phyloP scores from a whole-genome alignment of 2,329 filamentous ascomycete genomes.

The Monilinia fructigena region DNA sequence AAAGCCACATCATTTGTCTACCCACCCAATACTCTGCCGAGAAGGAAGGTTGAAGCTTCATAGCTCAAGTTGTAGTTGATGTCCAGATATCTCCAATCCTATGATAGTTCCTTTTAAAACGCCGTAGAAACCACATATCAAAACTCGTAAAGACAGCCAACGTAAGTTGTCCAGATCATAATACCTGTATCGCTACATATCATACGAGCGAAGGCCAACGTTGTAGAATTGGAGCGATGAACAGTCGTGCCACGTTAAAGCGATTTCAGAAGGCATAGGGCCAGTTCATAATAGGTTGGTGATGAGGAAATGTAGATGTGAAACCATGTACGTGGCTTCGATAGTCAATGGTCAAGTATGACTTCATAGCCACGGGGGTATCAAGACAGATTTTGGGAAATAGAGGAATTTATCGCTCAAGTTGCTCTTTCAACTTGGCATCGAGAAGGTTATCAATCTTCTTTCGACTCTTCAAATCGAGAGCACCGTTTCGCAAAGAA shows the following conservation, averaged over 20 bases:
- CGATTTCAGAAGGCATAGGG: slow-evolving; percentile 12
- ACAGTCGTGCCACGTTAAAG: slow-evolving; percentile 14
- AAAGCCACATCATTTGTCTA: slow-evolving; percentile 25
- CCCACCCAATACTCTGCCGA: slow-evolving; percentile 18
- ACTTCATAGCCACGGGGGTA: slow-evolving; percentile 19
- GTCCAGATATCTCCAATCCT: slow-evolving; percentile 38
- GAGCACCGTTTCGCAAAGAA: slow-evolving; percentile 53
- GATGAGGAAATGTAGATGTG: slow-evolving; percentile 6
- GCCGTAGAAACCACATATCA: slow-evolving; percentile 36
- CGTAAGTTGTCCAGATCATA: slow-evolving; percentile 30
- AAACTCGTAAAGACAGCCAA: slow-evolving; percentile 39
- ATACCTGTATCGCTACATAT: slow-evolving; percentile 23
- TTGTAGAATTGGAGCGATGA: slow-evolving; percentile 18
- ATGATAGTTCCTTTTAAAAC: slow-evolving; percentile 39
- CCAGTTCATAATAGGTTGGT: slow-evolving; percentile 7
- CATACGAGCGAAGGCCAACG: slow-evolving; percentile 19
- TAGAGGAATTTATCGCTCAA: slow-evolving; percentile 43
- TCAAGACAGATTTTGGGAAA: neutral
- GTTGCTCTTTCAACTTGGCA: slow-evolving; percentile 49
- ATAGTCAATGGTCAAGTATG: slow-evolving; percentile 18
- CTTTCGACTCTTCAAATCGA: slow-evolving; percentile 57
- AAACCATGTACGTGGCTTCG: neutral
- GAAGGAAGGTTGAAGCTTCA: slow-evolving; percentile 9
- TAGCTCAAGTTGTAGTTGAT: slow-evolving; percentile 19
- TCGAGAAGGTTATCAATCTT: slow-evolving; percentile 54